These are phyloP conservation scores for Phytophthora fragariaefolia DNA, from an alignment of 352 stramenopile species.

Conservation along the genomic window DNA sequence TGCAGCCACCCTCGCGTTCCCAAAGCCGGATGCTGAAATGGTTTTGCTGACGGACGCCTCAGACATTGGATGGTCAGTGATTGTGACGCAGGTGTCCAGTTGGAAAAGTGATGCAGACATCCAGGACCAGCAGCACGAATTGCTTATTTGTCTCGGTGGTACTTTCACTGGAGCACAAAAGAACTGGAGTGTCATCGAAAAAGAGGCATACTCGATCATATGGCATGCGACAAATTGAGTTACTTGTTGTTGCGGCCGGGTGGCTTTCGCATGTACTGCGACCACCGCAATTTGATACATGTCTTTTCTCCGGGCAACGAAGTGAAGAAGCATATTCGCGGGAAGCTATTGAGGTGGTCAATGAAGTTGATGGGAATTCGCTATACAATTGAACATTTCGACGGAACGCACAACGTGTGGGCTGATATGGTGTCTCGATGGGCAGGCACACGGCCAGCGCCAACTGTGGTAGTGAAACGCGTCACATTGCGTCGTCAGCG, in stretches of 20 bases:
- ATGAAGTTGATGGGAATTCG: conserved; percentile 7
- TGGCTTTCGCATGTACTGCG: conserved; percentile 4
- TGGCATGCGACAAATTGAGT: conserved; percentile 4
- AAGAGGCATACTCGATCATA: background rate
- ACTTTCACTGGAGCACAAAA: conserved; percentile 7
- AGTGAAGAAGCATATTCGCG: conserved; percentile 16
- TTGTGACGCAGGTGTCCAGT: background rate
- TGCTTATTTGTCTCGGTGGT: conserved; percentile 5
- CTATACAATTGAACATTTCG: conserved; percentile 26
- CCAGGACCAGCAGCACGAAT: conserved; percentile 5
- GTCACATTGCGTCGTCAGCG: background rate
- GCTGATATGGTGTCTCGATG: conserved; percentile 8
- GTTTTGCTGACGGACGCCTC: conserved; percentile 9
- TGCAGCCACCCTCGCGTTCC: conserved; percentile 3
- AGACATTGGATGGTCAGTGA: background rate
- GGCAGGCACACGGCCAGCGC: background rate
- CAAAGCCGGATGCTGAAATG: conserved; percentile 9
- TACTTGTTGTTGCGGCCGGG: conserved; percentile 5
- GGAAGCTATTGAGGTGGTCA: conserved; percentile 30
- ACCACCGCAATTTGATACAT: conserved; percentile 21
- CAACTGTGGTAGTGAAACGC: background rate
- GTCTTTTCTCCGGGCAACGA: conserved; percentile 16
- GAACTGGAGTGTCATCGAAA: conserved; percentile 21
- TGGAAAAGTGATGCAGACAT: conserved; percentile 3
- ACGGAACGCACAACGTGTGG: conserved; percentile 1